Percentiles rank a stretch among this genome's conserved stretches.
Conservation (phyloP, 1,284 basidiomycete genomes). For the Boletus coffeatus region DNA sequence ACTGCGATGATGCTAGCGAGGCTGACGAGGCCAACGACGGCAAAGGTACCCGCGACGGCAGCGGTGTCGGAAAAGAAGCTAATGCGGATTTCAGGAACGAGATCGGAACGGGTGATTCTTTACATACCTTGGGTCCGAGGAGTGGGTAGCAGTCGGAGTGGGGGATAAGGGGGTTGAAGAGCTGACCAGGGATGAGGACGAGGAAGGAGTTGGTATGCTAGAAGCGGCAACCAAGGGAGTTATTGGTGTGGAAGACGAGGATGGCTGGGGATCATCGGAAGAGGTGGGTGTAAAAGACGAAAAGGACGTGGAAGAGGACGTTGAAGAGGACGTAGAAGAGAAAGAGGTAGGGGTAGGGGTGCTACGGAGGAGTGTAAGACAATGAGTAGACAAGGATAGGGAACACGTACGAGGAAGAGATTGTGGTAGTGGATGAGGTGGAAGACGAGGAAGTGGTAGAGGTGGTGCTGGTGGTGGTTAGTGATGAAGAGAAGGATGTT, state of each 20-base stretch:
- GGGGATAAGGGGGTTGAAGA: slow-evolving; percentile 5
- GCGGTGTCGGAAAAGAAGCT: slow-evolving; percentile 46
- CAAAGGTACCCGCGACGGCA: slow-evolving; percentile 45
- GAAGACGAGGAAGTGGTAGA: background rate
- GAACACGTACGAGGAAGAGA: slow-evolving; percentile 9
- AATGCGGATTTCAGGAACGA: background rate
- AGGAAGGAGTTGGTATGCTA: background rate
- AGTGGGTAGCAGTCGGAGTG: slow-evolving; percentile 12
- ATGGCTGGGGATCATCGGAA: background rate
- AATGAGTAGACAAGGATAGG: background rate
- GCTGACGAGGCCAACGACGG: slow-evolving; percentile 30
- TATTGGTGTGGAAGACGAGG: slow-evolving; percentile 7
- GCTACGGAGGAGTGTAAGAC: slow-evolving; percentile 1
- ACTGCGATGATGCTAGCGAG: slow-evolving; percentile 26
- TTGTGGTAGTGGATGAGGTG: background rate
- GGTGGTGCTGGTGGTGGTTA: background rate
- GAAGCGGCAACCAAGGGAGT: background rate
- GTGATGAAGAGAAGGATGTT: background rate
- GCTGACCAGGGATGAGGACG: background rate
- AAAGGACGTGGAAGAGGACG: slow-evolving; percentile 1
- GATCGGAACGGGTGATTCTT: background rate
- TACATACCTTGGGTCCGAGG: slow-evolving; percentile 22
- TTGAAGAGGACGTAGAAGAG: background rate
- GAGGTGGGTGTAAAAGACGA: slow-evolving; percentile 1
- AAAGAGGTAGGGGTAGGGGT: background rate